Base-by-base conservation (phyloP, 1,284 basidiomycete genomes). In the Fomitopsis pinicola region DNA sequence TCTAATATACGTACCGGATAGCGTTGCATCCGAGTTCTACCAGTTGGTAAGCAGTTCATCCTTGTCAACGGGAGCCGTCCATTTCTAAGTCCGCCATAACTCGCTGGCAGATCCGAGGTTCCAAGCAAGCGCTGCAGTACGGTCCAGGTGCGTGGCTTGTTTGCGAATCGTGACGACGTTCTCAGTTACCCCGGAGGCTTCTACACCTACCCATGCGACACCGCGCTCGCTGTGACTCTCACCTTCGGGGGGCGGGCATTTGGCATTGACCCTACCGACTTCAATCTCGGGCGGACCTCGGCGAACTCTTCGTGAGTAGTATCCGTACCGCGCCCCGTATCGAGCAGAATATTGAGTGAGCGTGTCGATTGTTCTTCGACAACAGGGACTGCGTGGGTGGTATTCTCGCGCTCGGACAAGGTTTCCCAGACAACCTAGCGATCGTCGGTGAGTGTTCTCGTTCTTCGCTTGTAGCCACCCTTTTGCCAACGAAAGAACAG, bases 331-430 rank as follows among this genome's bases (percentile, higher is more conserved):
- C n/a, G 28, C 40, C 35, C 28, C 26, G 28, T n/a, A 15, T 30
- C 28, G 3, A 12, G 12, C 15, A 5, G 3, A 17, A 3, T 14
- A 17, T 22, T 50, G 46, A 48, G 5, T 12, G 48, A 33, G 5
- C 15, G 28, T 33, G 28, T 12, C 28, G 48, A 2, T 14, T 15
- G 48, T 2, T 33, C 14, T 4, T 26, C 26, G 42, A 22, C 42
- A 35, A 26, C 60, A 80, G 78, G 3, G 72, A 75, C 62, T 94
- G 92, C 69, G 76, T 93, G 3, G 91, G 87, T 5, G 87, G 87
- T 1, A 78, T 94, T 50, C 74, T 93, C 30, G 81, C 81, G 2
- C 73, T 86, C 28, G 80, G 75, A 45, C 71, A 76, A 55, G 65
- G 69, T 15, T 79, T 84, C 68, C 80, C 82, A 2, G 63, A 74